Conservation (phyloP, 208 protist genomes). For the Acanthamoeba royreba region DNA sequence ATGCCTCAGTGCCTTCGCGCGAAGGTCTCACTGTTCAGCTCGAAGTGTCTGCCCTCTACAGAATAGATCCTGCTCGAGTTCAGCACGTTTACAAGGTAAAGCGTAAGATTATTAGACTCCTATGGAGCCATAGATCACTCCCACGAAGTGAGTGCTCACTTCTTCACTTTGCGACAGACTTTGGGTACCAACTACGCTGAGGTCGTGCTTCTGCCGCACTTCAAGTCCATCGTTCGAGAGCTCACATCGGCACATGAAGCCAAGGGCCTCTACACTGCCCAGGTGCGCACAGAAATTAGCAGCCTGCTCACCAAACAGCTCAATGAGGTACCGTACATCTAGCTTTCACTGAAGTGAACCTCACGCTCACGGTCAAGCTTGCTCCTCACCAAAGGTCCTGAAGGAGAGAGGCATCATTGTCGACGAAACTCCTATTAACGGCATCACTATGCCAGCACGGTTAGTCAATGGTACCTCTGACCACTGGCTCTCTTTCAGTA, state of each 20-base stretch:
- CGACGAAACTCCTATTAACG: conserved; percentile 44
- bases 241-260: conserved; percentile 45
- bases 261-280: conserved; percentile 50
- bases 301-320: not conserved
- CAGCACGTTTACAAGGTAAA: conserved; percentile 11
- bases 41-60: conserved; percentile 41
- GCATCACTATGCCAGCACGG: conserved; percentile 20
- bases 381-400: not conserved
- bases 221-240: conserved; percentile 34
- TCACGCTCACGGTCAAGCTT: not conserved
- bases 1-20: conserved; percentile 3
- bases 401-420: conserved; percentile 41
- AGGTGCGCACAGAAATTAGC: not conserved
- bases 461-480: not conserved
- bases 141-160: not conserved
- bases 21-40: conserved; percentile 47
- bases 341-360: not conserved
- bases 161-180: not conserved
- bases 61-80: not conserved
- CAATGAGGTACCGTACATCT: not conserved
- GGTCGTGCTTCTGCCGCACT: conserved; percentile 38
- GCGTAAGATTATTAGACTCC: not conserved
- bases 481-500: not conserved
- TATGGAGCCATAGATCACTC: not conserved
- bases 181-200: conserved; percentile 38